These are phyloP conservation scores for Acer saccharum DNA, from an alignment of 345 rosid genomes.

Conservation along the genomic window DNA sequence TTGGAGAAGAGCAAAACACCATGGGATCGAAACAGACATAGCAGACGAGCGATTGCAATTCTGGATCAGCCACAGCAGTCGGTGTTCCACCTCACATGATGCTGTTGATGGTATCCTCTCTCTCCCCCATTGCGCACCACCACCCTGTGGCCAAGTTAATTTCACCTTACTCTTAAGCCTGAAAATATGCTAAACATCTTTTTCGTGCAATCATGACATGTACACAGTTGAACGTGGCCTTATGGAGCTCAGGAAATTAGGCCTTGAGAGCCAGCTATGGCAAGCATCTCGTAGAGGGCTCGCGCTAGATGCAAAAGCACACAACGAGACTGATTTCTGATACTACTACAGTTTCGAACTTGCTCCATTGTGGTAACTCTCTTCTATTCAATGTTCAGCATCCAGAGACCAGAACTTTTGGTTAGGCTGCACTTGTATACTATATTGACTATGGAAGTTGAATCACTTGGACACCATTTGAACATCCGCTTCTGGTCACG, in stretches of 20 bases:
- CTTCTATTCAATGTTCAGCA: not conserved
- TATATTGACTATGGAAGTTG: not conserved
- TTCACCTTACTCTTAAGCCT: not conserved
- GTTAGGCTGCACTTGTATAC: not conserved
- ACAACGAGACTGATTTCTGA: constrained; percentile 44
- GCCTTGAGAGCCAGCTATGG: constrained; percentile 80
- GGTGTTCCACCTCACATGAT: constrained; percentile 57
- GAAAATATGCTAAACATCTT: too few relatives aligned
- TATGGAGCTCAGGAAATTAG: constrained; percentile 72
- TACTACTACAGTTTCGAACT: not conserved
- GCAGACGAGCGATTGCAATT: constrained; percentile 76
- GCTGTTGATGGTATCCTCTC: constrained; percentile 78
- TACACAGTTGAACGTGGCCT: constrained; percentile 78
- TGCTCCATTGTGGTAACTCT: not conserved
- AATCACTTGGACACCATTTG: not conserved
- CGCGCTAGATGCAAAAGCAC: constrained; percentile 38
- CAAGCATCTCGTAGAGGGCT: constrained; percentile 59
- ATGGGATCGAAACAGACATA: constrained; percentile 67
- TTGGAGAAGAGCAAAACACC: constrained; percentile 82
- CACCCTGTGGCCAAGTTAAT: not conserved
- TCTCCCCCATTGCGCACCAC: not conserved
- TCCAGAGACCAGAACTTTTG: not conserved
- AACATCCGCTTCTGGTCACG: too few relatives aligned
- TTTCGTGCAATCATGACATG: too few relatives aligned
- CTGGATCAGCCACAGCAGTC: constrained; percentile 60